These are phyloP conservation scores for Cephaloascus fragrans DNA, from an alignment of 805 yeast species.

Conservation along the genomic window DNA sequence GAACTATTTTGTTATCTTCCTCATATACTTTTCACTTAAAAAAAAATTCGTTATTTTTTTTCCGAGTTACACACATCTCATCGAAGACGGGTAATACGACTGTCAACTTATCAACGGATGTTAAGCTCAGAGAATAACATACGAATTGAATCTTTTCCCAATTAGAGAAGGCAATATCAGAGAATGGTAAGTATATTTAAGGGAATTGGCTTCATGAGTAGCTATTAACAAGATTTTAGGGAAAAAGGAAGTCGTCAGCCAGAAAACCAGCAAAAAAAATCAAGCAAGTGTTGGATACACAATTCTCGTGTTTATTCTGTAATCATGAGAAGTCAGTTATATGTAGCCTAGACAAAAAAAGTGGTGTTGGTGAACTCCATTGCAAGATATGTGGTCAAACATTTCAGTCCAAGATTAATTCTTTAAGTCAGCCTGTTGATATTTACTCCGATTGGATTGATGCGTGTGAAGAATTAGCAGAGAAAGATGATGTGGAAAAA, in stretches of 20 bases:
- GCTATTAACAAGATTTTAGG: too few species aligned
- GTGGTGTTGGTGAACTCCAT: constrained; percentile 70
- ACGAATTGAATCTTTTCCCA: too few species aligned
- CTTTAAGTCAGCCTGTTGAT: constrained; percentile 84
- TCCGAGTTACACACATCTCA: neutral
- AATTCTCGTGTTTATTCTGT: constrained; percentile 88
- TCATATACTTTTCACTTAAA: too few species aligned
- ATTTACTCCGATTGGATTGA: constrained; percentile 97
- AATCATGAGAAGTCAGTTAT: constrained; percentile 90
- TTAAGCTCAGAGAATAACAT: too few species aligned
- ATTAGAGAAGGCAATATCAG: too few species aligned
- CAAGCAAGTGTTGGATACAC: constrained; percentile 69
- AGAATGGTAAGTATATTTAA: too few species aligned
- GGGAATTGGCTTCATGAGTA: too few species aligned
- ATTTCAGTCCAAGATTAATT: constrained; percentile 82
- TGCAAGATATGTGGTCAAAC: constrained; percentile 94
- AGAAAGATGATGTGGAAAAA: constrained; percentile 34
- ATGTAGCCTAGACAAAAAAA: constrained; percentile 80
- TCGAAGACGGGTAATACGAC: too few species aligned
- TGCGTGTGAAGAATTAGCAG: constrained; percentile 86
- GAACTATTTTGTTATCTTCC: too few species aligned
- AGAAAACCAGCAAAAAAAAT: constrained; percentile 73
- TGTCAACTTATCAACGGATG: too few species aligned
- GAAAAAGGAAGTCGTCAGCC: constrained; percentile 76
- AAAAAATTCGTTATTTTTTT: too few species aligned